These are phyloP conservation scores for Sporobolomyces phaffii DNA, from an alignment of 768 basidiomycete genomes.

Conservation along the genomic window DNA sequence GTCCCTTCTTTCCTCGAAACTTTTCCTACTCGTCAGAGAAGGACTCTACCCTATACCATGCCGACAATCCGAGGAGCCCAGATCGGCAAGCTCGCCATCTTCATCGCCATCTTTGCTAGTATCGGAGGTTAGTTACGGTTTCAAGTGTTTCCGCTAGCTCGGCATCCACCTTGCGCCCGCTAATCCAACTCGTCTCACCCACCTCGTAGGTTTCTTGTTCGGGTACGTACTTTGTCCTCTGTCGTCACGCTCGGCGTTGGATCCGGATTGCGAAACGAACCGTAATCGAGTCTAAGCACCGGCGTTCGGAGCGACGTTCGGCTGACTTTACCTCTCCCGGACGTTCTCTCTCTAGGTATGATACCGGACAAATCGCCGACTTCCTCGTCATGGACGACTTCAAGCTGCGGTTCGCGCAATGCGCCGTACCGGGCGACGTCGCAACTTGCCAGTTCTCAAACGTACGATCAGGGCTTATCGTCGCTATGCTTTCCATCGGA, in stretches of 20 bases:
- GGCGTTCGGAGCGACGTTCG: too few relatives aligned
- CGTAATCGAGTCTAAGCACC: too few relatives aligned
- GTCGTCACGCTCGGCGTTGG: not conserved
- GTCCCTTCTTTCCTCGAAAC: not conserved
- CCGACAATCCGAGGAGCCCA: constrained; percentile 51
- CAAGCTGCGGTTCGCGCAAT: constrained; percentile 58
- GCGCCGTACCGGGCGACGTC: constrained; percentile 46
- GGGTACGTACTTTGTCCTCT: constrained; percentile 14
- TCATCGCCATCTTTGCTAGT: constrained; percentile 61
- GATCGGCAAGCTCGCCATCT: constrained; percentile 60
- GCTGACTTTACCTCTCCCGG: not conserved
- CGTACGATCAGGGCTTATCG: constrained; percentile 59
- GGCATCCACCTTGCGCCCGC: too few relatives aligned
- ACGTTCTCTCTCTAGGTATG: constrained; percentile 19
- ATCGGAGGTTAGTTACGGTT: constrained; percentile 60
- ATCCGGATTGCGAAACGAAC: too few relatives aligned
- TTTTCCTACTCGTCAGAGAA: too few relatives aligned
- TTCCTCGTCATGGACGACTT: constrained; percentile 70
- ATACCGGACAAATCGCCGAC: constrained; percentile 61
- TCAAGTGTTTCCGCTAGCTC: too few relatives aligned
- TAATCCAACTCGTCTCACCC: not conserved
- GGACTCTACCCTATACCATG: not conserved
- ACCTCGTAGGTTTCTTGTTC: constrained; percentile 21
- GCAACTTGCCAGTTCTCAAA: constrained; percentile 55
- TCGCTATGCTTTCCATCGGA: constrained; percentile 65